Evolutionary conservation across 2,329 filamentous ascomycete genomes (phyloP), one percentile per base, ranked within the genome.

Genomic region (Fusarium hostae): DNA sequence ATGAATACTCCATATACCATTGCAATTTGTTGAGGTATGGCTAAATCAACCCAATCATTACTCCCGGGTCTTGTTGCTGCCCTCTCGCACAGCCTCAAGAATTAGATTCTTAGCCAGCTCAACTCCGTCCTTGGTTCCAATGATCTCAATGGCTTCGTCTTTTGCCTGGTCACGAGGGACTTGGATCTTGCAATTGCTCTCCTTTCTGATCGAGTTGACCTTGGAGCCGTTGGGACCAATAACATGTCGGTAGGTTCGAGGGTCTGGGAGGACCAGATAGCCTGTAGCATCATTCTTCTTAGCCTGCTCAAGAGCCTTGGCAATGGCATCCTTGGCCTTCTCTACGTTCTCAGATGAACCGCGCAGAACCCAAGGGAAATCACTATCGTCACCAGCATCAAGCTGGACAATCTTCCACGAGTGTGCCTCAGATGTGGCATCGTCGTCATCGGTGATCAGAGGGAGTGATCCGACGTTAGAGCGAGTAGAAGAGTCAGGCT

Each of bases 111-210:
- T 94, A 54, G 96, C 96, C 81, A 92, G 88, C 82, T 98, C 94
- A 40, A 97, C 90, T 16, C 93, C 94, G 20, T 94, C 92, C 78
- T 88, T 89, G 60, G 87, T 88, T 41, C 96, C 96, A 39, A 92
- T 86, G 76, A 99, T 92, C 84, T 97, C 94, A 79, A 99, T 98
- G 7, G 95, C 94, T 81, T 98, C 95, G 52, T 88, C 87, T 71
- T 84, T 85, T 48, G 84, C 85, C 81, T 97, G 92, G 77, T 94
- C 91, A 73, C 93, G 91, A 26, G 96, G 96, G 43, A 99, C 95
- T 72, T 95, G 94, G 79, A 99, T 97, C 83, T 92, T 94, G 83
- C 95, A 98, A 60, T 93, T 93, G 56, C 94, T 98, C 85, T 96
- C 90, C 84, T 94, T 94, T 75, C 96, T 91, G 79, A 99, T 98